Percentiles rank a stretch among this genome's conserved stretches.
These are phyloP conservation scores for Termitomyces sp. DNA, from an alignment of 768 basidiomycete genomes.

Conservation along the genomic window DNA sequence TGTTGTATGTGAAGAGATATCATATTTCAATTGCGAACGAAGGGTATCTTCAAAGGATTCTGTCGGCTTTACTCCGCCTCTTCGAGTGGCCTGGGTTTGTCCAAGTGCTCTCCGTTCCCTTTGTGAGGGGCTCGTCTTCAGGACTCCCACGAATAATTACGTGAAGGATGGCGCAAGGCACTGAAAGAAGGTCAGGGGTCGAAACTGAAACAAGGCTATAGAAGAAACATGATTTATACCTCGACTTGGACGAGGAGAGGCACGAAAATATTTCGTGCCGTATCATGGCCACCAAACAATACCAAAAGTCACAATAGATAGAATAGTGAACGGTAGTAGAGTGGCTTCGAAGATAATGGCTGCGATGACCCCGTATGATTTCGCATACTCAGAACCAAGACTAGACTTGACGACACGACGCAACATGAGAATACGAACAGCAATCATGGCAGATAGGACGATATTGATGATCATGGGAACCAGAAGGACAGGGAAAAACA, in stretches of 20 bases:
- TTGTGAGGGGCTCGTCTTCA: not conserved
- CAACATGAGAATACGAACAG: conserved; percentile 26
- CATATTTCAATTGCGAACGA: not conserved
- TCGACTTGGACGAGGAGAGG: conserved; percentile 21
- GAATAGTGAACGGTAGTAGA: conserved; percentile 29
- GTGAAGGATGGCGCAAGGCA: conserved; percentile 1
- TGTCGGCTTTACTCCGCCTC: not conserved
- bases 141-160: not conserved
- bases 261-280: conserved; percentile 19
- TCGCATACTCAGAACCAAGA: conserved; percentile 22
- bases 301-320: conserved; percentile 24
- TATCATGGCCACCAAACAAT: conserved; percentile 17
- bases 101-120: not conserved
- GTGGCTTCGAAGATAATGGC: conserved; percentile 32
- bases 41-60: not conserved
- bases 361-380: conserved; percentile 25
- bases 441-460: conserved; percentile 27
- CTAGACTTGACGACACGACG: conserved; percentile 16
- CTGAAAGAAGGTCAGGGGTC: not conserved
- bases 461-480: conserved; percentile 29
- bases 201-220: not conserved
- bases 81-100: not conserved
- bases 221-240: conserved; percentile 5
- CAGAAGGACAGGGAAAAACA: conserved; percentile 24
- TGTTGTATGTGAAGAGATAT: not conserved